Conservation (phyloP, 2,329 filamentous ascomycete species). For the Dryadomyces sulphureus region DNA sequence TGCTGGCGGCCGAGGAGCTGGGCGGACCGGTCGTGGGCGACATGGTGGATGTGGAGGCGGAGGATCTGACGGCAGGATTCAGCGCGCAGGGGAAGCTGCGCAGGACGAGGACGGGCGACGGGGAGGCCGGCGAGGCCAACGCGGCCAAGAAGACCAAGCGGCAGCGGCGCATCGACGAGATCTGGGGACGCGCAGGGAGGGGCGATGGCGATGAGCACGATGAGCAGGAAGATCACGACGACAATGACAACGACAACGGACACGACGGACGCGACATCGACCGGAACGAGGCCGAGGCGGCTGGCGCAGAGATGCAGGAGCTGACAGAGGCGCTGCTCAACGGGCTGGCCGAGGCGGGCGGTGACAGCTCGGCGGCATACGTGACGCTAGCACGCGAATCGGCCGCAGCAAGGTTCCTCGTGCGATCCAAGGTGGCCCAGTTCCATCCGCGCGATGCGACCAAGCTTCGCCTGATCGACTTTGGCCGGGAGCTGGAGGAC, state of each 20-base stretch:
- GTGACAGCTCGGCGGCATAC: slow-evolving; percentile 41
- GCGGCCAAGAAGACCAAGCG: slow-evolving; percentile 20
- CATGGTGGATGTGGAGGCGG: slow-evolving; percentile 46
- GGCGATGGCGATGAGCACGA: background rate
- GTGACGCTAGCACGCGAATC: slow-evolving; percentile 44
- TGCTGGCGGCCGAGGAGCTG: slow-evolving; percentile 71
- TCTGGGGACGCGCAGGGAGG: slow-evolving; percentile 31
- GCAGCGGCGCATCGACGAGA: slow-evolving; percentile 48
- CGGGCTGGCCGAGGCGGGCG: slow-evolving; percentile 36
- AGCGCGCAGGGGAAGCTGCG: slow-evolving; percentile 42
- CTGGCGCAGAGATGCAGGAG: slow-evolving; percentile 41
- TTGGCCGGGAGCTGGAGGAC: slow-evolving; percentile 47
- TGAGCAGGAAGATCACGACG: background rate
- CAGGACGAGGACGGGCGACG: slow-evolving; percentile 24
- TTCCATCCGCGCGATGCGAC: slow-evolving; percentile 51
- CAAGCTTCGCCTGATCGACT: slow-evolving; percentile 44
- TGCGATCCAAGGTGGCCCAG: slow-evolving; percentile 49
- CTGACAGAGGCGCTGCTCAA: slow-evolving; percentile 48
- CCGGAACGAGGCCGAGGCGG: slow-evolving; percentile 25
- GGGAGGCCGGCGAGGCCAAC: slow-evolving; percentile 14
- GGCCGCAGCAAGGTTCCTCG: slow-evolving; percentile 47
- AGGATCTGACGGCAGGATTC: slow-evolving; percentile 45
- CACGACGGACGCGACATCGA: background rate
- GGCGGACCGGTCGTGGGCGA: slow-evolving; percentile 74
- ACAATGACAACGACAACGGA: background rate